Evolutionary conservation across 78 protist genomes (phyloP), one percentile per base, ranked within the genome.

Genomic region (Polysphondylium violaceum): DNA sequence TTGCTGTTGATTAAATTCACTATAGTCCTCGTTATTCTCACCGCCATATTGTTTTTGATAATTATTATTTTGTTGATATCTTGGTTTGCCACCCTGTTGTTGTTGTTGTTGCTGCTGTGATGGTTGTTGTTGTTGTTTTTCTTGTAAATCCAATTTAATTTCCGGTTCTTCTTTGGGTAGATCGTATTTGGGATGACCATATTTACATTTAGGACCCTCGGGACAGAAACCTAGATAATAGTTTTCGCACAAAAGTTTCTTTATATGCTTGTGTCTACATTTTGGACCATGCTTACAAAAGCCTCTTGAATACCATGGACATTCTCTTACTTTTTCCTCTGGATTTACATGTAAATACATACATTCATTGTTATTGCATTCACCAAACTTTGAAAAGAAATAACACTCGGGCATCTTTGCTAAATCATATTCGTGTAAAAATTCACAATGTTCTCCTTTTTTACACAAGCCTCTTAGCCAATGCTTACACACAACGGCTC

Each of bases 401-500:
- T 89, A 78, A 74, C 98, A 97, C 40, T 91, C 97, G 0, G 97
- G 97, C 98, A 97, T 96, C 81, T 88, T 95, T 43, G 92, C 53
- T 68, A 92, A 38, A 77, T 97, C 98, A 35, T 88, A 97, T 25
- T 95, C 93, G 76, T 97, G 98, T 41, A 96, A 78, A 76, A 95
- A 97, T 53, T 97, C 97, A 77, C 99, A 97, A 36, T 74, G 19
- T 23, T 96, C 98, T 9, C 97, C 97, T 85, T 95, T 97, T 78
- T 95, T 96, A 76, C 99, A 97, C 17, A 97, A 88, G 19, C 98
- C 97, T 41, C 97, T 76, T 35, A 96, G 91, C 97, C 98, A 97
- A 76, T 97, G 99, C 58, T 97, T 97, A 93, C 99, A 97, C 4
- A 97, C 98, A 41, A 92, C 90, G 1, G 95, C 90, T 67, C 77